phyloP scores from a whole-genome alignment of 192 early-diverging fungal species.

The Phlyctochytrium arcticum region DNA sequence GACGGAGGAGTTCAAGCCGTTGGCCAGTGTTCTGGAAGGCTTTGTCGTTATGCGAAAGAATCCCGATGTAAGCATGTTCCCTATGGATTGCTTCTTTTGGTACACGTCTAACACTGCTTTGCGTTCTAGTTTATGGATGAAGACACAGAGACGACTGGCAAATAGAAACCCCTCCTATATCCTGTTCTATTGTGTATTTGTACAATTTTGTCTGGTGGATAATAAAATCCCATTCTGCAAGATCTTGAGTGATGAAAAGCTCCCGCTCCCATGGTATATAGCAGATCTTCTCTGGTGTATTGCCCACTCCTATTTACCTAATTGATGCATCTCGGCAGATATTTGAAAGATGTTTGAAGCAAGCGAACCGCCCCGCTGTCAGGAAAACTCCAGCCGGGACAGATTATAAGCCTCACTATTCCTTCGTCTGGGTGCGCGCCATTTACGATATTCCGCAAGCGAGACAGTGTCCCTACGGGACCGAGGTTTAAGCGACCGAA shows the following conservation, averaged over 20 bases:
- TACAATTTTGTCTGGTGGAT: too few species aligned
- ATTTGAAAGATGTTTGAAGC: background rate
- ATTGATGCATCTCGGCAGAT: too few species aligned
- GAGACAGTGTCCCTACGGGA: background rate
- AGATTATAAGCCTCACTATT: background rate
- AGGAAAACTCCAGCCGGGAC: background rate
- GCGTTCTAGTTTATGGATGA: background rate
- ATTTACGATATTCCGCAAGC: background rate
- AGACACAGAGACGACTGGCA: background rate
- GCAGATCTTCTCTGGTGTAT: too few species aligned
- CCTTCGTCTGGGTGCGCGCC: background rate
- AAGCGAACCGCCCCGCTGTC: background rate
- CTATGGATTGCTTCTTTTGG: background rate
- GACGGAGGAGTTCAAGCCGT: conserved; percentile 90
- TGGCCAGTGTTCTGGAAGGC: conserved; percentile 86
- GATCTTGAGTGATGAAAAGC: too few species aligned
- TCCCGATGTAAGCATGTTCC: background rate
- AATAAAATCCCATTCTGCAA: too few species aligned
- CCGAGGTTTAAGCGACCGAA: background rate
- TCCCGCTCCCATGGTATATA: too few species aligned
- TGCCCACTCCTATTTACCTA: too few species aligned
- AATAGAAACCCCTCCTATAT: too few species aligned
- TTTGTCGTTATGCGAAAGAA: conserved; percentile 97
- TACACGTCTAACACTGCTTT: background rate
- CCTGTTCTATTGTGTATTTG: too few species aligned